Conservation (phyloP, 768 basidiomycete species). For the Royoungia palumana region DNA sequence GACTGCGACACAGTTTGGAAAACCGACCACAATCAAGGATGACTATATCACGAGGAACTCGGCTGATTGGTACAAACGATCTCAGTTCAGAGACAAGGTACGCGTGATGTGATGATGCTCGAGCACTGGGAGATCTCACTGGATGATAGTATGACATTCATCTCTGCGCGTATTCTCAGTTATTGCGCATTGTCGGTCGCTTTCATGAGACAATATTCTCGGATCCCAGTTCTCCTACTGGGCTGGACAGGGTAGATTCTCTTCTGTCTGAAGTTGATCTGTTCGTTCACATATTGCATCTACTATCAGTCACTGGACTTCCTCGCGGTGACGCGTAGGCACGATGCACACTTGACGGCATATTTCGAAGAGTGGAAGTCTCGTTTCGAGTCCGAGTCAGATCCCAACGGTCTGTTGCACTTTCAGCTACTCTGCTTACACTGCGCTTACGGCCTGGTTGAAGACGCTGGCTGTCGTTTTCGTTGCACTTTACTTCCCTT, state of each 20-base stretch:
- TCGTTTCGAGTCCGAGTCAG: conserved; percentile 58
- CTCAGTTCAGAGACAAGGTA: conserved; percentile 57
- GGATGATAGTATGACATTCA: conserved; percentile 64
- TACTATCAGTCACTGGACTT: conserved; percentile 60
- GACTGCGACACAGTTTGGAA: conserved; percentile 84
- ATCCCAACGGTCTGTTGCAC: conserved; percentile 46
- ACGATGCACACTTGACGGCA: conserved; percentile 53
- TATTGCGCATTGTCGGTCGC: conserved; percentile 65
- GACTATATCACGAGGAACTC: conserved; percentile 74
- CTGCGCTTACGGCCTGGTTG: not conserved
- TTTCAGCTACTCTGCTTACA: too few species aligned
- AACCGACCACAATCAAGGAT: conserved; percentile 84
- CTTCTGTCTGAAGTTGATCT: not conserved
- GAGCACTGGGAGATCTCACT: not conserved
- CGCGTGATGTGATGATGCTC: conserved; percentile 6
- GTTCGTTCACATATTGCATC: conserved; percentile 3
- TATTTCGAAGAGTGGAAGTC: conserved; percentile 67
- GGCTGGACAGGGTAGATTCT: conserved; percentile 60
- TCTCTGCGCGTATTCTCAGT: conserved; percentile 66
- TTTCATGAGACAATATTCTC: conserved; percentile 80
- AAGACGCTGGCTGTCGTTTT: conserved; percentile 59
- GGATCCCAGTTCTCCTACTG: conserved; percentile 61
- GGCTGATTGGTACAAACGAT: conserved; percentile 72
- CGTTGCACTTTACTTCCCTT: conserved; percentile 69
- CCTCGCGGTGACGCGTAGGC: conserved; percentile 54